A percentile compares a stretch with the other conserved stretches of the same genome.
These are phyloP conservation scores for Stagonosporopsis rhizophila DNA, from an alignment of 2,329 filamentous ascomycete species.

Conservation along the genomic window DNA sequence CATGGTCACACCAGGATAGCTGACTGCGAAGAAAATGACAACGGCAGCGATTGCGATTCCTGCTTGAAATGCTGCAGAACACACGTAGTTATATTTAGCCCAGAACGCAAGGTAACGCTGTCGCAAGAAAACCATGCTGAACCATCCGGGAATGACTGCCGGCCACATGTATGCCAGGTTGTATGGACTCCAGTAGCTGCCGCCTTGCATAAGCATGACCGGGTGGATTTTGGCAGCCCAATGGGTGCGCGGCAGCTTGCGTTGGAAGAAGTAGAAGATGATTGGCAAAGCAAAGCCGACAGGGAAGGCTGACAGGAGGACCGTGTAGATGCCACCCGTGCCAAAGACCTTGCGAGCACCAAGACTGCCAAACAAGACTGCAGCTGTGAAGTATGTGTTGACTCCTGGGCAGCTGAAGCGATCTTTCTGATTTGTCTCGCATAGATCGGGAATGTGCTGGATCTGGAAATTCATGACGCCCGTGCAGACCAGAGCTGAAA, in stretches of 20 bases:
- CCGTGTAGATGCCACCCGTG: constrained; percentile 56
- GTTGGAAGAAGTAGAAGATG: constrained; percentile 43
- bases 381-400: constrained; percentile 65
- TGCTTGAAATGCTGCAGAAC: constrained; percentile 60
- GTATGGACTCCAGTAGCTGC: constrained; percentile 41
- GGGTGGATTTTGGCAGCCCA: constrained; percentile 38
- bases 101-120: constrained; percentile 57
- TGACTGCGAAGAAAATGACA: constrained; percentile 62
- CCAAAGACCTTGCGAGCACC: constrained; percentile 61
- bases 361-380: constrained; percentile 63
- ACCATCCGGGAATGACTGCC: constrained; percentile 51
- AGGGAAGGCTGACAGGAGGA: constrained; percentile 60
- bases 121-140: constrained; percentile 51
- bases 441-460: constrained; percentile 57
- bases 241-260: not conserved
- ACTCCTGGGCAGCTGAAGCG: constrained; percentile 59
- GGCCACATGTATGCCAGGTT: constrained; percentile 60
- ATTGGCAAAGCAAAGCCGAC: constrained; percentile 58
- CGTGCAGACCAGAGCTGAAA: constrained; percentile 61
- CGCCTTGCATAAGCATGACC: constrained; percentile 16
- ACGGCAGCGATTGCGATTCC: constrained; percentile 61
- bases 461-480: constrained; percentile 59
- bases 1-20: constrained; percentile 54
- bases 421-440: constrained; percentile 53
- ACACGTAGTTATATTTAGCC: constrained; percentile 64